These are phyloP conservation scores for Kluyveromyces wickerhamii DNA, from an alignment of 805 yeast genomes.

Conservation along the genomic window DNA sequence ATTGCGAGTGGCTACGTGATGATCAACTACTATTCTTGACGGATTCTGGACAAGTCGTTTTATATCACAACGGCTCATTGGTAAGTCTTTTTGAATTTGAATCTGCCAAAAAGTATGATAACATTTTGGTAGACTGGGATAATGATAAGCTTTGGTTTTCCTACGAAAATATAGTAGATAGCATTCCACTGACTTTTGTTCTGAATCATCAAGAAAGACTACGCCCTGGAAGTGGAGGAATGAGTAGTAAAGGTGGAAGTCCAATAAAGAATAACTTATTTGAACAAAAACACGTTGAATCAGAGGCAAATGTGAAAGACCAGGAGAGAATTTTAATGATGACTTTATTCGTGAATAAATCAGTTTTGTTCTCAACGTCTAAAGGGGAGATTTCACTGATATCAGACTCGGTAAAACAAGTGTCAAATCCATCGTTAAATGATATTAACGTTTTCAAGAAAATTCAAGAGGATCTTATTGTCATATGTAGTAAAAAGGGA, in stretches of 20 bases:
- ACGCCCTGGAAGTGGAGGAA: slow-evolving; percentile 1
- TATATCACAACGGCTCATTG: slow-evolving; percentile 12
- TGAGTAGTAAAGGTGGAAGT: neutral
- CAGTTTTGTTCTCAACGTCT: slow-evolving; percentile 1
- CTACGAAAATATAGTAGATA: neutral
- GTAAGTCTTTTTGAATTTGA: slow-evolving; percentile 6
- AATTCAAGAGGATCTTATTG: slow-evolving; percentile 25
- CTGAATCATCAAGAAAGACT: slow-evolving; percentile 4
- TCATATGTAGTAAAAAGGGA: slow-evolving; percentile 40
- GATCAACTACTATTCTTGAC: slow-evolving; percentile 19
- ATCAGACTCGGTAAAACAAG: neutral
- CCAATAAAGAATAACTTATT: slow-evolving; percentile 2
- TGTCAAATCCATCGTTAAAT: slow-evolving; percentile 1
- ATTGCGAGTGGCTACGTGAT: slow-evolving; percentile 19
- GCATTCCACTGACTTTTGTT: neutral
- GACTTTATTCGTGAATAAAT: neutral
- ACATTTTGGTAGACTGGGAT: slow-evolving; percentile 1
- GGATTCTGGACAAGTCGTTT: slow-evolving; percentile 19
- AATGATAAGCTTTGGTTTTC: slow-evolving; percentile 5
- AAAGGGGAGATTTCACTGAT: slow-evolving; percentile 1
- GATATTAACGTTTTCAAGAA: slow-evolving; percentile 34
- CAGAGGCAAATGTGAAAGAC: neutral
- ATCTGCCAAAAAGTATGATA: slow-evolving; percentile 5
- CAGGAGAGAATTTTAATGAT: slow-evolving; percentile 2
- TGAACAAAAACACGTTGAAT: slow-evolving; percentile 1